Percentiles rank a stretch among this genome's conserved stretches.
phyloP scores from a whole-genome alignment of 2,329 filamentous ascomycete genomes.

The Ophiocordyceps camponoti-leonardi region DNA sequence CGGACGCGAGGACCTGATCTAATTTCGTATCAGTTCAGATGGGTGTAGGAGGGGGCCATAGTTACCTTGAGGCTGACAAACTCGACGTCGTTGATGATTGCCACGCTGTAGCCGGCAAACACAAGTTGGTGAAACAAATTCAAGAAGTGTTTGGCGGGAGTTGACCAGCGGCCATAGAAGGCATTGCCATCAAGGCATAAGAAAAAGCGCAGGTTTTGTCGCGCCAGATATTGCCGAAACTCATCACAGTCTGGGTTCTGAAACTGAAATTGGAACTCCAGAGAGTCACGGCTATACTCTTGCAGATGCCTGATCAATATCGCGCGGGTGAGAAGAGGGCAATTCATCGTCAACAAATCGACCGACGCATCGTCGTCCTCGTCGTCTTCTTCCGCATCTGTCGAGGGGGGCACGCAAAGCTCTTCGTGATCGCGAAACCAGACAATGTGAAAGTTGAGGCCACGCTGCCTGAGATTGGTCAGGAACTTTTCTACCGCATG shows the following conservation, averaged over 20 bases:
- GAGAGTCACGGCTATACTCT: background rate
- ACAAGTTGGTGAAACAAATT: slow-evolving; percentile 33
- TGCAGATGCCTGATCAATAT: slow-evolving; percentile 48
- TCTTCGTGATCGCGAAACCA: slow-evolving; percentile 45
- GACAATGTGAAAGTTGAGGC: slow-evolving; percentile 53
- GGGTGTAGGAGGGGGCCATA: background rate
- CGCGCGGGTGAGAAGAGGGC: slow-evolving; percentile 37
- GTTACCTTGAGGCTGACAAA: slow-evolving; percentile 46
- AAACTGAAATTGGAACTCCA: slow-evolving; percentile 18
- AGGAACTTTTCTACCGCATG: slow-evolving; percentile 54
- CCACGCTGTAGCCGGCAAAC: slow-evolving; percentile 38
- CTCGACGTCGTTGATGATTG: slow-evolving; percentile 44
- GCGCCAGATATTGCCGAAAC: slow-evolving; percentile 38
- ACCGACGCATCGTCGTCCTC: background rate
- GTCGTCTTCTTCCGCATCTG: slow-evolving; percentile 1
- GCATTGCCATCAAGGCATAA: slow-evolving; percentile 47
- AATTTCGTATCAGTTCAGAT: background rate
- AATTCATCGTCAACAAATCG: slow-evolving; percentile 23
- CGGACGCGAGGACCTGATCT: background rate
- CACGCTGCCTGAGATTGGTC: slow-evolving; percentile 37
- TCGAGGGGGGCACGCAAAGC: slow-evolving; percentile 42
- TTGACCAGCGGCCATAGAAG: slow-evolving; percentile 15
- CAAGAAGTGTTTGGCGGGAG: background rate
- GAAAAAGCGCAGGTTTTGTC: slow-evolving; percentile 44
- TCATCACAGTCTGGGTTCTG: slow-evolving; percentile 24